Base-by-base conservation (phyloP, 352 stramenopile species). In the Phytophthora ramorum region DNA sequence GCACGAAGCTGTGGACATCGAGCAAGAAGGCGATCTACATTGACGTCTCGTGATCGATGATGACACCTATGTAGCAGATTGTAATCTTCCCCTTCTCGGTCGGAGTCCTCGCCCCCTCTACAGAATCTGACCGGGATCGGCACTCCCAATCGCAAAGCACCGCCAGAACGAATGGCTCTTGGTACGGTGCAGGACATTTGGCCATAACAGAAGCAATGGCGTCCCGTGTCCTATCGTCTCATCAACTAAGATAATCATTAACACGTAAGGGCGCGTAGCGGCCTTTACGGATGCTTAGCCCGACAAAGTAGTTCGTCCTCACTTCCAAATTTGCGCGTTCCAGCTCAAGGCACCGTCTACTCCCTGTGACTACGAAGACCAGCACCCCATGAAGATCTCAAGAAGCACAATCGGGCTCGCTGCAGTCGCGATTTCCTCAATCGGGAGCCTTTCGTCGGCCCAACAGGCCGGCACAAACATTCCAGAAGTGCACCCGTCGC, bases 381-480 rank as follows among this genome's bases (percentile, higher is more conserved):
- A 26, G 30, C 12, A 9, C 8, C 28, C 7, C 48, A 59, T 66
- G 58, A 66, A 47, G 41, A 5, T 41, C 40, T 68, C 28, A 20
- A 51, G 41, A n/a, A 22, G 45, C 16, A 32, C 38, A 26, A 24
- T 60, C 26, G 50, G 51, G 19, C 45, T 58, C 26, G 50, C 49
- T 19, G 56, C 44, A 4, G 38, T 53, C n/a, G 50, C 43, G 3
- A 48, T 53, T 37, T 51, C 41, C n/a, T 54, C 17, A 6, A 12
- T 66, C 30, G 26, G 22, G 3, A 30, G 41, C 16, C 38, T 40
- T n/a, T 48, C 44, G 6, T 19, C 34, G 38, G 69, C 77, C 4
- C 79, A 89, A 26, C 68, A 83, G 38, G 24, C 78, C 30, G 79
- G 79, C 24, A 71, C 49, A 7, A 76, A 44, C 46, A 43, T 54